Evolutionary conservation across 257 asterid genomes (phyloP).

Genomic region (Salvia rosmarinus): DNA sequence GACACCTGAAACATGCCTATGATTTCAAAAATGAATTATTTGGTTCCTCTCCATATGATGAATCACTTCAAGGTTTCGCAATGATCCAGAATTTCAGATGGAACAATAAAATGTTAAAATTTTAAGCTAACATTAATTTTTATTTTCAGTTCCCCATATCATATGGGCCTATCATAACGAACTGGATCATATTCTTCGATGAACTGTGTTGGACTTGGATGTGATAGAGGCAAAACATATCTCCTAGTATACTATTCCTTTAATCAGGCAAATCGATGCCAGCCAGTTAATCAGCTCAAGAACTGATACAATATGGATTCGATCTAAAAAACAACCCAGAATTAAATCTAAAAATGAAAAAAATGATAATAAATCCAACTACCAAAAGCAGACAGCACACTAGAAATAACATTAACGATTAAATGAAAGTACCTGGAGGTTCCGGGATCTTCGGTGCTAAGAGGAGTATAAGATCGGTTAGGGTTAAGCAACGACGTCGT

Average conservation of each 20-base stretch:
- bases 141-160: neutral
- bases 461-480: constrained; percentile 49
- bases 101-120: neutral
- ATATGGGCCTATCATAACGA: neutral
- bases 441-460: constrained; percentile 57
- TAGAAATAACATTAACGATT: constrained; percentile 11
- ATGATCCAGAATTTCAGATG: neutral
- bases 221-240: constrained; percentile 18
- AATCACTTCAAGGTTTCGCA: constrained; percentile 21
- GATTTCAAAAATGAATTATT: neutral
- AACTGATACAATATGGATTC: constrained; percentile 6
- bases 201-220: neutral
- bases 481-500: constrained; percentile 84
- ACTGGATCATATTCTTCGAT: constrained; percentile 17
- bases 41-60: neutral
- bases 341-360: neutral
- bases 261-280: constrained; percentile 22
- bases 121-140: neutral
- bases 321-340: constrained; percentile 10
- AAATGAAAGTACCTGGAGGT: constrained; percentile 43
- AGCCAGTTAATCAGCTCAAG: constrained; percentile 23
- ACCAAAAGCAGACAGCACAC: constrained; percentile 27
- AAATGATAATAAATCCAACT: neutral
- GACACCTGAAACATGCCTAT: constrained; percentile 18
- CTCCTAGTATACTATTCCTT: neutral